Evolutionary conservation across 257 asterid genomes (phyloP).

Genomic region (Anisodus acutangulus): DNA sequence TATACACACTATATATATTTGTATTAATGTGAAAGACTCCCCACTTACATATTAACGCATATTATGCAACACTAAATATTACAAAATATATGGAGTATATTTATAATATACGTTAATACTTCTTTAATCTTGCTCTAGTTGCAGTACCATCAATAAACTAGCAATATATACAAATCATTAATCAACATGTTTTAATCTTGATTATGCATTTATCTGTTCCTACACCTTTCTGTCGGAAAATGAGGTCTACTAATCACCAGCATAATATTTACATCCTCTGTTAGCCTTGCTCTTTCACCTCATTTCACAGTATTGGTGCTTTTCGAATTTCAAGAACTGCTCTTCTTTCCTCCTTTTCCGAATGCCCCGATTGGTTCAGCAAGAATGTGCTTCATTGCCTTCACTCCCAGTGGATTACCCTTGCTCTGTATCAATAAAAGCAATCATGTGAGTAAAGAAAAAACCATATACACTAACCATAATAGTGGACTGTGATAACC

Average conservation of each 20-base stretch:
- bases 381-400: constrained; percentile 66
- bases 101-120: no score
- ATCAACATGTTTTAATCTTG: not conserved
- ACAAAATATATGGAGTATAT: no score
- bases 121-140: not conserved
- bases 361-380: constrained; percentile 56
- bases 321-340: constrained; percentile 45
- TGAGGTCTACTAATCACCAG: not conserved
- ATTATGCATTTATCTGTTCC: not conserved
- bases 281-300: not conserved
- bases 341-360: constrained; percentile 41
- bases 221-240: not conserved
- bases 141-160: not conserved
- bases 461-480: not conserved
- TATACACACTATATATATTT: no score
- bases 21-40: no score
- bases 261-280: not conserved
- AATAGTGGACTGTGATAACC: not conserved
- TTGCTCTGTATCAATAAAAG: constrained; percentile 53
- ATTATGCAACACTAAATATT: no score
- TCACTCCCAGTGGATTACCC: constrained; percentile 68
- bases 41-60: no score
- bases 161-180: constrained; percentile 7
- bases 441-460: not conserved
- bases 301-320: not conserved